These are phyloP conservation scores for Blumeriella jaapii DNA, from an alignment of 2,329 filamentous ascomycete genomes.

Conservation along the genomic window DNA sequence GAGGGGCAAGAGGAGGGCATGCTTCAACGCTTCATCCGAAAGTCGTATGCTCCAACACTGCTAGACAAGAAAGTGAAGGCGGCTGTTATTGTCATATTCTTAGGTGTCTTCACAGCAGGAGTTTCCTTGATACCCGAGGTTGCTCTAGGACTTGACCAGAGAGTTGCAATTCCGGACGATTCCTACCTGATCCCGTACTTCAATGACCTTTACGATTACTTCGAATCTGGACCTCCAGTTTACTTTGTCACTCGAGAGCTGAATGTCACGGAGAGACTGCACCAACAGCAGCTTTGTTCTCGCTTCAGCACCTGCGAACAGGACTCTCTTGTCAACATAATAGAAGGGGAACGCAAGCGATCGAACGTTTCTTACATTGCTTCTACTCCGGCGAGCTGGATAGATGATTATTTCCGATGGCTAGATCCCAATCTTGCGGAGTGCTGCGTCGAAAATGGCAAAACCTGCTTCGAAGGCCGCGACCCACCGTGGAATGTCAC, in stretches of 20 bases:
- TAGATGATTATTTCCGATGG: slow-evolving; percentile 95
- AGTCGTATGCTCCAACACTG: slow-evolving; percentile 72
- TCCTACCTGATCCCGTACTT: slow-evolving; percentile 96
- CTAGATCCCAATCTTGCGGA: slow-evolving; percentile 74
- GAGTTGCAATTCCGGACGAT: slow-evolving; percentile 84
- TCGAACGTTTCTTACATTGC: slow-evolving; percentile 79
- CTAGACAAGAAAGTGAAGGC: slow-evolving; percentile 73
- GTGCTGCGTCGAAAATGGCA: slow-evolving; percentile 31
- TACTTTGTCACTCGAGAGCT: slow-evolving; percentile 85
- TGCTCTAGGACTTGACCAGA: slow-evolving; percentile 81
- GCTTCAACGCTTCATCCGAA: slow-evolving; percentile 81
- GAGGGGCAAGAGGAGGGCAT: slow-evolving; percentile 67
- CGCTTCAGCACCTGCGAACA: slow-evolving; percentile 81
- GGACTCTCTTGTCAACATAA: slow-evolving; percentile 73
- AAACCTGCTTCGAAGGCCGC: slow-evolving; percentile 69
- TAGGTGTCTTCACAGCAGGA: slow-evolving; percentile 77
- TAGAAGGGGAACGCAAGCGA: slow-evolving; percentile 90
- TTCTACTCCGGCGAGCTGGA: slow-evolving; percentile 83
- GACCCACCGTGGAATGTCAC: slow-evolving; percentile 81
- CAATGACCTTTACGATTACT: slow-evolving; percentile 87
- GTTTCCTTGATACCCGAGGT: slow-evolving; percentile 77
- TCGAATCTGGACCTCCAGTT: slow-evolving; percentile 82
- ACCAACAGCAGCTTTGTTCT: slow-evolving; percentile 82
- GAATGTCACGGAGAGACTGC: slow-evolving; percentile 61
- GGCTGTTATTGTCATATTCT: slow-evolving; percentile 65